phyloP scores from a whole-genome alignment of 2,329 filamentous ascomycete genomes.

The Sclerotiophoma versabilis region DNA sequence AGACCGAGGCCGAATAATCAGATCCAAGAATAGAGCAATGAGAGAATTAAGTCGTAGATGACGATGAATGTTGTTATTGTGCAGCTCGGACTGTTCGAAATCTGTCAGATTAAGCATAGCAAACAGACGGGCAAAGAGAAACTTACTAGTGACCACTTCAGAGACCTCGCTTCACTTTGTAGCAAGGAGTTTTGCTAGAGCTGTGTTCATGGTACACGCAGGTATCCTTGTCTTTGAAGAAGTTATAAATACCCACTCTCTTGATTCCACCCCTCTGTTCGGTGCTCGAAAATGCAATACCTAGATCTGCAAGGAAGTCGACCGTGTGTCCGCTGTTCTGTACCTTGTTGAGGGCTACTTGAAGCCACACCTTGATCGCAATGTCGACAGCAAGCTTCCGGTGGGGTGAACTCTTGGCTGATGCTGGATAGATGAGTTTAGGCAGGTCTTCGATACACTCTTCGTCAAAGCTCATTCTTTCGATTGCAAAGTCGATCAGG shows the following conservation, averaged over 20 bases:
- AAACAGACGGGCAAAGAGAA: too few relatives aligned
- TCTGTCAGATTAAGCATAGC: too few relatives aligned
- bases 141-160: too few relatives aligned
- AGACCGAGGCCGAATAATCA: too few relatives aligned
- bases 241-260: not conserved
- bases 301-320: not conserved
- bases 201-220: constrained; percentile 10
- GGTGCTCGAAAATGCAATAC: not conserved
- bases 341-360: not conserved
- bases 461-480: not conserved
- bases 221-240: not conserved
- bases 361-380: not conserved
- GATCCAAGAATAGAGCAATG: too few relatives aligned
- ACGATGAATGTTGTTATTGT: too few relatives aligned
- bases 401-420: not conserved
- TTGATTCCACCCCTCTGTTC: not conserved
- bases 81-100: too few relatives aligned
- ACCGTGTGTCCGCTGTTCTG: not conserved
- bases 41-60: too few relatives aligned
- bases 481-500: constrained; percentile 7
- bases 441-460: not conserved
- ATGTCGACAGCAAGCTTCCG: not conserved
- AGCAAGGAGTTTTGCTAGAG: not conserved
- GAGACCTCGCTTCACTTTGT: not conserved
- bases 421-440: not conserved